Evolutionary conservation across 768 basidiomycete species (phyloP), one percentile per base, ranked within the genome.

Genomic region (Boletus subparvulus): DNA sequence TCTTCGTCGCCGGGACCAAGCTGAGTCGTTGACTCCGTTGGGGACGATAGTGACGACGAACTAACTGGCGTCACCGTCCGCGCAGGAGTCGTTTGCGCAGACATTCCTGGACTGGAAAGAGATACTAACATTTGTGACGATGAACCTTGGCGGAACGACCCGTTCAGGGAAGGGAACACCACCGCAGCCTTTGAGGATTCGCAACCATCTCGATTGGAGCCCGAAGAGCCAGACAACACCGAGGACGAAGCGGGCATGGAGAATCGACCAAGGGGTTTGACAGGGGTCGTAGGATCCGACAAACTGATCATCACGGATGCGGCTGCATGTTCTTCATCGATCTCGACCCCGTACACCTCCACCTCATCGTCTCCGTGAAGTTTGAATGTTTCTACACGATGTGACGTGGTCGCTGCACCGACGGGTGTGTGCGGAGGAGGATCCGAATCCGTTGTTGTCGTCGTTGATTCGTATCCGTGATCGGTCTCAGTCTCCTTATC

Each of bases 391-490:
- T 54, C 56, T 8, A 53, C 44, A 16, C 58, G 54, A 46, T 50
- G 57, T 0, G 56, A 43, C 6, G 51, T 40, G 16, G 54, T 58
- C 9, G 35, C 10, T 43, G 46, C 40, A 24, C 67, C 62, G 44
- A 67, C 35, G 16, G 67, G 67, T n/a, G 67, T 68, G 16, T 67
- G 62, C 8, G 67, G 67, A 16, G 55, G 58, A 55, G 68, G 67
- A 55, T 65, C 62, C 6, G 67, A 68, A 50, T 68, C 65, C 9
- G 67, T 68, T 3, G 60, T 69, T 1, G 67, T 69, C 19, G 67
- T 67, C 10, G 65, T 55, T 6, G 67, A 68, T 36, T 68, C 67
- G 11, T 69, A 69, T 21, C 56, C 67, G 37, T 67, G 62, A 39
- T 67, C 67, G 1, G 52, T 66, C 57, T 67, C 61, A 0, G 55